These are phyloP conservation scores for Penicillium sp. DNA, from an alignment of 2,329 filamentous ascomycete genomes.

Conservation along the genomic window DNA sequence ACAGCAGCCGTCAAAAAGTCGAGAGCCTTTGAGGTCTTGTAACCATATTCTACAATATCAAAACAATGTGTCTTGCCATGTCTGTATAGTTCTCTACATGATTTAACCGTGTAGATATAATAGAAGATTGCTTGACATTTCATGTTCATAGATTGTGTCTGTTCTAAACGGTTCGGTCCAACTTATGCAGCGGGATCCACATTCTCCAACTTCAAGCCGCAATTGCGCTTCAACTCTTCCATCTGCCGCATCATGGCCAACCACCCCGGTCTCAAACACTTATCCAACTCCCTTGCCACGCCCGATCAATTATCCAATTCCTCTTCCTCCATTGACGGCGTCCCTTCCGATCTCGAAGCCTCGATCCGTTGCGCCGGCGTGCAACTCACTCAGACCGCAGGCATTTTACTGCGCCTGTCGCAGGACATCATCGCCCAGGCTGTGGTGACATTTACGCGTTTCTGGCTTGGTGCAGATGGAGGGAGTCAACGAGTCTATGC, in stretches of 20 bases:
- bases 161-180: too few species aligned
- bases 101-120: too few species aligned
- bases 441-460: constrained; percentile 73
- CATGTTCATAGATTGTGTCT: too few species aligned
- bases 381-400: constrained; percentile 45
- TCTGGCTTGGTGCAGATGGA: constrained; percentile 58
- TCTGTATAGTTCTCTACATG: too few species aligned
- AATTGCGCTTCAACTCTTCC: too few species aligned
- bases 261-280: constrained; percentile 27
- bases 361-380: constrained; percentile 43
- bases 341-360: constrained; percentile 38
- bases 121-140: too few species aligned
- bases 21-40: too few species aligned
- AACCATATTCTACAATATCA: too few species aligned
- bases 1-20: too few species aligned
- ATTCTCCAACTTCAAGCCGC: too few species aligned
- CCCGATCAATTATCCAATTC: constrained; percentile 42
- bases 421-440: constrained; percentile 82
- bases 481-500: constrained; percentile 42
- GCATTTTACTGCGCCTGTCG: constrained; percentile 70
- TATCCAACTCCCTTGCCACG: constrained; percentile 45
- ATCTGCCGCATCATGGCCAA: constrained; percentile 21
- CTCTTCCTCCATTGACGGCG: constrained; percentile 41
- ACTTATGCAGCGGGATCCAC: too few species aligned
- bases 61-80: constrained; percentile 2